Base-by-base conservation (phyloP, 1,284 basidiomycete genomes). In the Malassezia globosa region DNA sequence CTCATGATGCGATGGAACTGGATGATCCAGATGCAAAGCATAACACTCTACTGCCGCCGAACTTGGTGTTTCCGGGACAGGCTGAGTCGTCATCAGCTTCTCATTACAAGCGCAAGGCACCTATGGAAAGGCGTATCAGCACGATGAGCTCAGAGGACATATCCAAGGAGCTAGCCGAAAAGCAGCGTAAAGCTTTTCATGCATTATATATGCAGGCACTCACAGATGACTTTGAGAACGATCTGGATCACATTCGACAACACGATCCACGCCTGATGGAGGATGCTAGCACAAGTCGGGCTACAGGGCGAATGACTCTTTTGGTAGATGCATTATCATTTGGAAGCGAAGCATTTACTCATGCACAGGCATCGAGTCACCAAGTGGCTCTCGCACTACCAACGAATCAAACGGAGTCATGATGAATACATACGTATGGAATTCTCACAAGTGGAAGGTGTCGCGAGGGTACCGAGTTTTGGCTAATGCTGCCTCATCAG, bases 401-500 rank as follows among this genome's bases (percentile, higher is more conserved):
- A 16, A 31, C 11, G 16, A 16, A 31, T 31, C n/a, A n/a, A n/a
- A 31, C 29, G 4, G 29, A 31, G 11, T 13, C 25, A 18, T 14
- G 10, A 23, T 23, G 10, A 22, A 10, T 3, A 10, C 11, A 18
- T 37, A 10, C n/a, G 2, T 11, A 37, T 37, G 16, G 10, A 44
- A 10, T n/a, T 23, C 38, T 19, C 16, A 47, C 45, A 47, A 16
- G 23, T 34, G 23, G 29, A 52, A 52, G 18, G 26, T 29, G 18
- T 31, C 37, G 21, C 46, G 45, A 3, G 42, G 39, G 31, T 66
- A 68, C 26, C 58, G 46, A 8, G 61, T 62, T 38, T 55, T 59
- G 29, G 60, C 56, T 37, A 54, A 48, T 2, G 68, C 68, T 0
- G 61, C 59, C 21, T 68, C 46, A 41, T 68, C 66, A 13, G 63